These are phyloP conservation scores for Vigna trinervia DNA, from an alignment of 306 rosid species.

Conservation along the genomic window DNA sequence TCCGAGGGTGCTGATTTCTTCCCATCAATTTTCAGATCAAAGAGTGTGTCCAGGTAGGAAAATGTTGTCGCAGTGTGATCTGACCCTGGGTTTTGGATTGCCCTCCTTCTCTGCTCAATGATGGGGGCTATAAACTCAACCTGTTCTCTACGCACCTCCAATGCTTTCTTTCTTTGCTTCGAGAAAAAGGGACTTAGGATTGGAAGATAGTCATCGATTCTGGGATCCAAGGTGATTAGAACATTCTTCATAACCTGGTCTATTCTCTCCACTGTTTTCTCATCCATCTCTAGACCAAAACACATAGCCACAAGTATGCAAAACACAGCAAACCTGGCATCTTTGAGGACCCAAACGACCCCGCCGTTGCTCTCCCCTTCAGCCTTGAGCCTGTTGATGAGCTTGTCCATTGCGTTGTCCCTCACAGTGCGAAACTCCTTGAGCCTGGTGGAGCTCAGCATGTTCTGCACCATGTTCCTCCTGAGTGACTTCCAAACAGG, in stretches of 20 bases:
- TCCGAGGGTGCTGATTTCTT: slow-evolving; percentile 61
- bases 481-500: slow-evolving; percentile 82
- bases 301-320: slow-evolving; percentile 86
- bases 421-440: slow-evolving; percentile 75
- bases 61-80: slow-evolving; percentile 74
- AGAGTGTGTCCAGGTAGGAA: slow-evolving; percentile 91
- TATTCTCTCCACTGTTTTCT: slow-evolving; percentile 67
- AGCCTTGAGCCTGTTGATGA: slow-evolving; percentile 54
- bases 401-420: slow-evolving; percentile 69
- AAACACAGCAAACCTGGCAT: slow-evolving; percentile 79
- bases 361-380: slow-evolving; percentile 76
- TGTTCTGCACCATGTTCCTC: slow-evolving; percentile 93
- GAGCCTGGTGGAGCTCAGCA: slow-evolving; percentile 76
- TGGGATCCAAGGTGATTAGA: slow-evolving; percentile 68
- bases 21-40: slow-evolving; percentile 66
- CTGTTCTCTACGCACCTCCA: slow-evolving; percentile 70
- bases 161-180: slow-evolving; percentile 70
- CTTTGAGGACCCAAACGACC: slow-evolving; percentile 67
- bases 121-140: slow-evolving; percentile 65
- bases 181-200: slow-evolving; percentile 79
- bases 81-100: slow-evolving; percentile 73
- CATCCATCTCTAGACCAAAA: slow-evolving; percentile 89
- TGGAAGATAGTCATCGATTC: slow-evolving; percentile 89
- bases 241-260: slow-evolving; percentile 76
- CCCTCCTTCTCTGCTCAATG: slow-evolving; percentile 68